phyloP scores from a whole-genome alignment of 2,329 filamentous ascomycete genomes.

The Macroventuria anomochaeta region DNA sequence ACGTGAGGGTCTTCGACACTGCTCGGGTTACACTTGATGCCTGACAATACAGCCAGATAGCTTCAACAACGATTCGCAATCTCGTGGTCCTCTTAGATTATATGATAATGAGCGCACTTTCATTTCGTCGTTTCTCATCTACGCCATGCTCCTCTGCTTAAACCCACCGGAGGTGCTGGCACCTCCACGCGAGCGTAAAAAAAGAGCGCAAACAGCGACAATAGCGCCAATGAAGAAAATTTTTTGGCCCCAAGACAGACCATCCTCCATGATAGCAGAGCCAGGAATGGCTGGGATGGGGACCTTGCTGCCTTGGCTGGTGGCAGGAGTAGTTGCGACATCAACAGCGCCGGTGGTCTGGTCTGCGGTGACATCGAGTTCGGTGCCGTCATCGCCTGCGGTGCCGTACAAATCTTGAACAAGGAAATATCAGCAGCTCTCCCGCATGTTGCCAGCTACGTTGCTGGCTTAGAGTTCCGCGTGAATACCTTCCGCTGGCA shows the following conservation, averaged over 20 bases:
- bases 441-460: constrained; percentile 40
- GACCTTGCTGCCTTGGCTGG: constrained; percentile 25
- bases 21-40: not conserved
- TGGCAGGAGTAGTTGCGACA: constrained; percentile 36
- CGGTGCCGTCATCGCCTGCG: constrained; percentile 51
- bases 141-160: constrained; percentile 53
- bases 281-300: constrained; percentile 26
- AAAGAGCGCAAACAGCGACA: constrained; percentile 51
- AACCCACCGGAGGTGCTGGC: constrained; percentile 22
- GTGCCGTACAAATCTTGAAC: constrained; percentile 55
- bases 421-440: constrained; percentile 52
- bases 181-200: constrained; percentile 47
- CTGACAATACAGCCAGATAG: not conserved
- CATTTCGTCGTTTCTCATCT: constrained; percentile 24
- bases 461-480: constrained; percentile 74
- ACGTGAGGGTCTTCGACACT: not conserved
- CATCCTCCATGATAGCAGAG: constrained; percentile 33
- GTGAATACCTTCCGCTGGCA: constrained; percentile 91
- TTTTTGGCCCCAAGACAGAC: constrained; percentile 54
- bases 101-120: constrained; percentile 11
- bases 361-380: constrained; percentile 50
- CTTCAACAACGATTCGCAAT: not conserved
- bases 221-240: constrained; percentile 54
- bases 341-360: constrained; percentile 30
- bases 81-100: too few relatives aligned